Percentiles rank a stretch among this genome's conserved stretches.
phyloP scores from a whole-genome alignment of 768 basidiomycete species.

The Fomitopsis pulvina region DNA sequence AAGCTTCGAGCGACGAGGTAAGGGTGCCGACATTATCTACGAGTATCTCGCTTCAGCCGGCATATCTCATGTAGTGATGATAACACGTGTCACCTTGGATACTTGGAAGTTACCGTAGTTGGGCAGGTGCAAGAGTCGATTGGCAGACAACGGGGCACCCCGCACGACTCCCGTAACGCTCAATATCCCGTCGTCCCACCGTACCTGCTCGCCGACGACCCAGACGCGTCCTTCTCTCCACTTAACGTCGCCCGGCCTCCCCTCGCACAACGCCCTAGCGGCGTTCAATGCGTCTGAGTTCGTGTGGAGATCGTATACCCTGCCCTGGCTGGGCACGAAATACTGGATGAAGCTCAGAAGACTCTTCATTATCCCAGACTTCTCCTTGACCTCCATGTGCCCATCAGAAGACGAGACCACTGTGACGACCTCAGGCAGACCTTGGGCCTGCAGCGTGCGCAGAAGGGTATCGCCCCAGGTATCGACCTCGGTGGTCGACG shows the following conservation, averaged over 20 bases:
- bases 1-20: slow-evolving; percentile 32
- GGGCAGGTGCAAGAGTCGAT: slow-evolving; percentile 83
- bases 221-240: slow-evolving; percentile 82
- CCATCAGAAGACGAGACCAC: slow-evolving; percentile 52
- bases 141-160: slow-evolving; percentile 71
- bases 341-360: slow-evolving; percentile 92
- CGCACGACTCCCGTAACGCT: slow-evolving; percentile 80
- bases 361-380: slow-evolving; percentile 71
- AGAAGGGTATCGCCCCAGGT: slow-evolving; percentile 82
- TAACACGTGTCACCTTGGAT: slow-evolving; percentile 47
- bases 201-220: slow-evolving; percentile 61
- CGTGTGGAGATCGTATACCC: slow-evolving; percentile 66
- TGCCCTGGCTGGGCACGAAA: slow-evolving; percentile 79
- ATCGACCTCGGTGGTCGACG: slow-evolving; percentile 76
- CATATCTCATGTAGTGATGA: neutral
- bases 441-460: slow-evolving; percentile 84
- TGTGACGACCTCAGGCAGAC: slow-evolving; percentile 78
- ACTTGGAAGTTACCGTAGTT: slow-evolving; percentile 86
- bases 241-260: slow-evolving; percentile 68
- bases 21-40: slow-evolving; percentile 67
- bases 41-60: neutral
- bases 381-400: slow-evolving; percentile 53
- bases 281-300: slow-evolving; percentile 65
- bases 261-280: slow-evolving; percentile 76
- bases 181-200: slow-evolving; percentile 60